Evolutionary conservation across 2,329 filamentous ascomycete species (phyloP).

Genomic region (Claviceps monticola): DNA sequence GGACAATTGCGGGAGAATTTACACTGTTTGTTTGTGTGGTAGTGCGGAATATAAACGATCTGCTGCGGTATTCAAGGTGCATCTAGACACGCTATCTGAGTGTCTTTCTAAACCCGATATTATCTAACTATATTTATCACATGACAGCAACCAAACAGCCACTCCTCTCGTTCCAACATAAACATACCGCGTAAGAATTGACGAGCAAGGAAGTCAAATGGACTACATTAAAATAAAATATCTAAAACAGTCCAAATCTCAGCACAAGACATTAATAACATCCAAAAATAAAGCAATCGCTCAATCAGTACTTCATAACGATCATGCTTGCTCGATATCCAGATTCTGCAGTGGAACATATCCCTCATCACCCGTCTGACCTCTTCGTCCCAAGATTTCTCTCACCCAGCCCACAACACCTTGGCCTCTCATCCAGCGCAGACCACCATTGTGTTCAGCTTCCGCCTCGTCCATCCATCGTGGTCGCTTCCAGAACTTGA

Average conservation of each 20-base stretch:
- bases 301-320: neutral
- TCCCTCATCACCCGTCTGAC: slow-evolving; percentile 34
- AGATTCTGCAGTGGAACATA: slow-evolving; percentile 46
- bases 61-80: too few species aligned
- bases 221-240: neutral
- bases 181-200: neutral
- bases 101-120: too few species aligned
- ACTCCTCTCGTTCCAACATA: too few species aligned
- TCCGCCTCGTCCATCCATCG: slow-evolving; percentile 68
- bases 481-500: slow-evolving; percentile 79
- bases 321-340: slow-evolving; percentile 19
- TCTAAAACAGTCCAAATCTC: neutral
- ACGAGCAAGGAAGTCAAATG: neutral
- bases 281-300: neutral
- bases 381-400: slow-evolving; percentile 25
- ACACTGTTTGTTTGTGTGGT: too few species aligned
- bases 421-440: slow-evolving; percentile 28
- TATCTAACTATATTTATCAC: too few species aligned
- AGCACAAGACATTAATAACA: neutral
- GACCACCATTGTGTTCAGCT: slow-evolving; percentile 42
- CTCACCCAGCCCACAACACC: slow-evolving; percentile 28
- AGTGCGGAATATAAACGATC: too few species aligned
- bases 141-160: too few species aligned
- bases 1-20: too few species aligned
- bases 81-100: too few species aligned